A percentile compares a stretch with the other conserved stretches of the same genome.
Evolutionary conservation across 331 rosid genomes (phyloP).

Genomic region (Malus hybrid): DNA sequence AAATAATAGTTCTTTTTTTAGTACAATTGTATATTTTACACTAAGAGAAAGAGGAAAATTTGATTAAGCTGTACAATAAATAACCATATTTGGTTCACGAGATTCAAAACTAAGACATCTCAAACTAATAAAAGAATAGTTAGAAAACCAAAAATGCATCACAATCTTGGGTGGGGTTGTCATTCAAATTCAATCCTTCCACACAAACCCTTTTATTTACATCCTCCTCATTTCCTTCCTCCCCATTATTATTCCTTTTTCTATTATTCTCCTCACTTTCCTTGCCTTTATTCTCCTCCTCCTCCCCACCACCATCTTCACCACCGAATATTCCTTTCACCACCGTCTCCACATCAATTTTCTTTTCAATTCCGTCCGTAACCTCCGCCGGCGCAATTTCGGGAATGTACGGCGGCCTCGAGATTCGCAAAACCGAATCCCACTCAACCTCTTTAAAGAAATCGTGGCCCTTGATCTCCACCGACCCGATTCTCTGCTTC

Average conservation of each 20-base stretch:
- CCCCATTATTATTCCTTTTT: not conserved
- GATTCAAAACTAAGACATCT: fast-evolving
- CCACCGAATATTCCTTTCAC: constrained; percentile 48
- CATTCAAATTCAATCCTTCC: constrained; percentile 7
- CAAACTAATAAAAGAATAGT: not conserved
- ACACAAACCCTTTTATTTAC: constrained; percentile 17
- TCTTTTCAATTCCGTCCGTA: constrained; percentile 14
- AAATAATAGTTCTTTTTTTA: too few species aligned
- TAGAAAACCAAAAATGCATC: constrained; percentile 43
- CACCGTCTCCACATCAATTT: constrained; percentile 45
- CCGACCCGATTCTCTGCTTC: constrained; percentile 41
- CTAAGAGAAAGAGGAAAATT: too few species aligned
- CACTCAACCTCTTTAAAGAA: constrained; percentile 62
- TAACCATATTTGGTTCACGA: too few species aligned
- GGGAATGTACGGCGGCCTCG: constrained; percentile 77
- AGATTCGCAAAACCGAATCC: constrained; percentile 44
- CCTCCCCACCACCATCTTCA: not conserved
- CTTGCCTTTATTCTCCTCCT: not conserved
- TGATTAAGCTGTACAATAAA: too few species aligned
- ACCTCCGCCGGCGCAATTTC: constrained; percentile 14
- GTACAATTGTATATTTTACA: too few species aligned
- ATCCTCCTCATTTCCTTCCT: not conserved
- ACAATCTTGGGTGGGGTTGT: constrained; percentile 11
- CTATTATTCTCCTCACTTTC: not conserved
- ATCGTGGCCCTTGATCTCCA: constrained; percentile 67